Evolutionary conservation across 345 rosid species (phyloP).

Genomic region (Odontarrhena argentea): DNA sequence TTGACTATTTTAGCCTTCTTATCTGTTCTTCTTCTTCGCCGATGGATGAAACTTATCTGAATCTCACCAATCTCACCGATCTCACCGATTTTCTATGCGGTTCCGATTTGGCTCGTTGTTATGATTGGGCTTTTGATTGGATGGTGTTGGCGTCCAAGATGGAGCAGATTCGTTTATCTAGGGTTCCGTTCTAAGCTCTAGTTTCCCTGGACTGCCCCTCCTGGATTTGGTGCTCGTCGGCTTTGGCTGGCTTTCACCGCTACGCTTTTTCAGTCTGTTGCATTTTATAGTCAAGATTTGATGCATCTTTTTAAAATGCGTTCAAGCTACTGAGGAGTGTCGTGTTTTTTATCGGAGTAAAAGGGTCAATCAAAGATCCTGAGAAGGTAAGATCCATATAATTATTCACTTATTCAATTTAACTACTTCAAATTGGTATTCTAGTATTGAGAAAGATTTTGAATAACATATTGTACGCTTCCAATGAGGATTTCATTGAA

Average conservation of each 20-base stretch:
- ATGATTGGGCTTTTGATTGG: conserved; percentile 96
- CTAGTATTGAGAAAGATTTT: too few relatives aligned
- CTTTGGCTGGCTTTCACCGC: conserved; percentile 95
- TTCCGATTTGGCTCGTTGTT: conserved; percentile 95
- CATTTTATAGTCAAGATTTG: conserved; percentile 62
- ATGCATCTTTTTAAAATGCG: too few relatives aligned
- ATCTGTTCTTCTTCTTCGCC: too few relatives aligned
- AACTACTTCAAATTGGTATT: too few relatives aligned
- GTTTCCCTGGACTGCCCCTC: conserved; percentile 84
- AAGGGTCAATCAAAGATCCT: too few relatives aligned
- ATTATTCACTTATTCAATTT: too few relatives aligned
- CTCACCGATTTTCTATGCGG: conserved; percentile 73
- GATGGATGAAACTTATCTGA: conserved; percentile 71
- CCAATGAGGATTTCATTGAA: too few relatives aligned
- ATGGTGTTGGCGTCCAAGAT: conserved; percentile 97
- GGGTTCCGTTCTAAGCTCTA: conserved; percentile 80
- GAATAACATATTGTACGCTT: too few relatives aligned
- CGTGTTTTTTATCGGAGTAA: too few relatives aligned
- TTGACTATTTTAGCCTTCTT: too few relatives aligned
- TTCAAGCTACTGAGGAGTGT: too few relatives aligned
- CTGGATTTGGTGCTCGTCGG: conserved; percentile 92
- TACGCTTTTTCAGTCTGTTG: conserved; percentile 82
- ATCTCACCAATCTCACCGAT: conserved; percentile 67
- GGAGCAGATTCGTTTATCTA: conserved; percentile 82
- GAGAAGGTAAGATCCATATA: too few relatives aligned